Conservation (phyloP, 805 yeast species). For the Ogataea kodamae region DNA sequence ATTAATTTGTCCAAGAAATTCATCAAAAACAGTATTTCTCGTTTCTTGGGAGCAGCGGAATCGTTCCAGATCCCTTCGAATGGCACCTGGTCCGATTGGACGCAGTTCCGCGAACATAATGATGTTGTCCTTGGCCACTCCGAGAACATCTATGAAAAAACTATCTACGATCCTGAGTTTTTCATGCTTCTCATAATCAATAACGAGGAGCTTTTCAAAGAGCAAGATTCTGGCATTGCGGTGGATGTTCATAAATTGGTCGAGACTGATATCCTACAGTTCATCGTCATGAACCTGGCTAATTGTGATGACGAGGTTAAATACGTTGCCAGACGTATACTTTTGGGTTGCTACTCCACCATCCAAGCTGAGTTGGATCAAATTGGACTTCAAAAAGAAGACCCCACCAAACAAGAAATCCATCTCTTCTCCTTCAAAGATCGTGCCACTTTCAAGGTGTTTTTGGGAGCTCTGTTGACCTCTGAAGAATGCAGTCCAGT, state of each 20-base stretch:
- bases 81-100: constrained; percentile 27
- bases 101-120: constrained; percentile 29
- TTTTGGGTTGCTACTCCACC: constrained; percentile 43
- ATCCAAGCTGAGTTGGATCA: constrained; percentile 37
- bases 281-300: constrained; percentile 45
- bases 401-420: constrained; percentile 11
- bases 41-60: constrained; percentile 29
- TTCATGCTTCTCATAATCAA: constrained; percentile 57
- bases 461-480: constrained; percentile 44
- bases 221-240: constrained; percentile 22
- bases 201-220: constrained; percentile 57
- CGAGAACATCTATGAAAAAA: constrained; percentile 27
- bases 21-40: constrained; percentile 45
- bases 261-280: constrained; percentile 53
- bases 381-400: constrained; percentile 18
- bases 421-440: constrained; percentile 45
- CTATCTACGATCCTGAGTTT: constrained; percentile 68
- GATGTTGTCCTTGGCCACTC: constrained; percentile 7
- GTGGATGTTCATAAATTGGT: constrained; percentile 56
- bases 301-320: constrained; percentile 29
- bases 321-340: constrained; percentile 40
- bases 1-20: constrained; percentile 49
- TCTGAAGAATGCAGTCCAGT: constrained; percentile 40
- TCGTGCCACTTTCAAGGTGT: constrained; percentile 49
- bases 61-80: constrained; percentile 17